These are phyloP conservation scores for Irpex lacteus DNA, from an alignment of 1,284 basidiomycete genomes.

Conservation along the genomic window DNA sequence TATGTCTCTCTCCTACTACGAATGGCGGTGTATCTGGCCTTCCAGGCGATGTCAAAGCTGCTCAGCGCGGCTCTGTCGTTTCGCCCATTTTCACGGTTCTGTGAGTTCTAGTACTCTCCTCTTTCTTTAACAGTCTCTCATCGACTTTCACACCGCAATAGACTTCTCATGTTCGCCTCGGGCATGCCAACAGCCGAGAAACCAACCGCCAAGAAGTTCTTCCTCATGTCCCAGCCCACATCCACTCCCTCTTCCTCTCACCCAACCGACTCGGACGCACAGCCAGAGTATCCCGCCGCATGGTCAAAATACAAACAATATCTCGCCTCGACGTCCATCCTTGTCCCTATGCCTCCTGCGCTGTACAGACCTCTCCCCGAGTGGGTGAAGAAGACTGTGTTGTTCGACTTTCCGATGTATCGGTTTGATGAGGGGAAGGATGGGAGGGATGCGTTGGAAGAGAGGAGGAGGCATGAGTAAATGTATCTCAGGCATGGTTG, in stretches of 20 bases:
- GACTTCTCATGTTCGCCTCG: conserved; percentile 64
- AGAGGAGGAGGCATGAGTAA: neutral
- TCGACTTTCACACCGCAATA: conserved; percentile 21
- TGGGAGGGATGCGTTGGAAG: conserved; percentile 34
- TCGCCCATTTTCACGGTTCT: conserved; percentile 66
- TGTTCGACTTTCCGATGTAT: conserved; percentile 67
- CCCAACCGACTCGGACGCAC: too few species aligned
- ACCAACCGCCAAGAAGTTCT: conserved; percentile 65
- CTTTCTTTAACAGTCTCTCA: neutral
- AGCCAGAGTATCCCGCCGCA: conserved; percentile 24
- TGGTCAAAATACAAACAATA: conserved; percentile 61
- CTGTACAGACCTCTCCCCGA: conserved; percentile 57
- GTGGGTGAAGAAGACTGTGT: conserved; percentile 53
- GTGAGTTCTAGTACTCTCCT: conserved; percentile 36
- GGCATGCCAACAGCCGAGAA: conserved; percentile 75
- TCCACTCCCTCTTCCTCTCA: conserved; percentile 14
- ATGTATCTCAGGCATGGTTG: too few species aligned
- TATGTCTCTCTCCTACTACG: conserved; percentile 56
- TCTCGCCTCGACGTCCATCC: conserved; percentile 56
- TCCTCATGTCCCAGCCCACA: conserved; percentile 51
- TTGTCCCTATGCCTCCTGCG: conserved; percentile 62
- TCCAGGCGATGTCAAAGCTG: conserved; percentile 39
- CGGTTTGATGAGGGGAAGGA: conserved; percentile 54
- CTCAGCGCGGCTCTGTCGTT: conserved; percentile 58
- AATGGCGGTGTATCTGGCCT: conserved; percentile 37